Conservation (phyloP, 139 green algal genomes). For the Coelastrella sp. region DNA sequence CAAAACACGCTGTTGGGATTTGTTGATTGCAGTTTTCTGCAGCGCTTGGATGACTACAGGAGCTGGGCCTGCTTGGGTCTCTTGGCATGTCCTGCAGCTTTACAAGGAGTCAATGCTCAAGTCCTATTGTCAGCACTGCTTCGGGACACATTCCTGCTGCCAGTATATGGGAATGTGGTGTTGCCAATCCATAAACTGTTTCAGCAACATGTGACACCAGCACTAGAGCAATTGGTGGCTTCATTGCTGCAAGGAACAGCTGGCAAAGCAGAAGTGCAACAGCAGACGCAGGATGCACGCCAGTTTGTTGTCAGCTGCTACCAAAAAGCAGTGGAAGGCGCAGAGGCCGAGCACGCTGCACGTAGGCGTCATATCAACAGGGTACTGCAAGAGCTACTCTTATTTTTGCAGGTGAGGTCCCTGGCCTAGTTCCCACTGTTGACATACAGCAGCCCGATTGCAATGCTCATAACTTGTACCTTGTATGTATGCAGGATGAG, state of each 20-base stretch:
- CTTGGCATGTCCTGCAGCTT: slow-evolving; percentile 38
- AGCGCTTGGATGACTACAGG: slow-evolving; percentile 36
- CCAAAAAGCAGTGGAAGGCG: not conserved
- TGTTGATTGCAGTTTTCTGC: slow-evolving; percentile 35
- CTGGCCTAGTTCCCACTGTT: no score
- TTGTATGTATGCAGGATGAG: slow-evolving; percentile 18
- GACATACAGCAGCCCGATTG: not conserved
- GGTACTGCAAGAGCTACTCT: slow-evolving; percentile 31
- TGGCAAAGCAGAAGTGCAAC: not conserved
- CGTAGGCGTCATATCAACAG: slow-evolving; percentile 2
- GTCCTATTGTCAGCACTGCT: slow-evolving; percentile 31
- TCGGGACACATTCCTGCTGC: slow-evolving; percentile 38
- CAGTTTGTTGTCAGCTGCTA: slow-evolving; percentile 33
- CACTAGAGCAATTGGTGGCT: slow-evolving; percentile 27
- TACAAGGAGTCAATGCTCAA: not conserved
- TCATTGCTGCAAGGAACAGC: slow-evolving; percentile 23
- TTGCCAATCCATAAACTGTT: slow-evolving; percentile 48
- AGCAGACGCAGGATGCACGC: slow-evolving; percentile 18
- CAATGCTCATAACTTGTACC: not conserved
- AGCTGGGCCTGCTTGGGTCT: slow-evolving; percentile 45
- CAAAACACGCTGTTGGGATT: not conserved
- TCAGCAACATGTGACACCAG: slow-evolving; percentile 35
- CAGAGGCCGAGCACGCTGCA: slow-evolving; percentile 35
- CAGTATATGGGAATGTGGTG: slow-evolving; percentile 14
- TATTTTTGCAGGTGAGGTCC: slow-evolving; percentile 1